Evolutionary conservation across 73 alveolate species (phyloP), one percentile per base, ranked within the genome.

Genomic region (Tetrahymena borealis): DNA sequence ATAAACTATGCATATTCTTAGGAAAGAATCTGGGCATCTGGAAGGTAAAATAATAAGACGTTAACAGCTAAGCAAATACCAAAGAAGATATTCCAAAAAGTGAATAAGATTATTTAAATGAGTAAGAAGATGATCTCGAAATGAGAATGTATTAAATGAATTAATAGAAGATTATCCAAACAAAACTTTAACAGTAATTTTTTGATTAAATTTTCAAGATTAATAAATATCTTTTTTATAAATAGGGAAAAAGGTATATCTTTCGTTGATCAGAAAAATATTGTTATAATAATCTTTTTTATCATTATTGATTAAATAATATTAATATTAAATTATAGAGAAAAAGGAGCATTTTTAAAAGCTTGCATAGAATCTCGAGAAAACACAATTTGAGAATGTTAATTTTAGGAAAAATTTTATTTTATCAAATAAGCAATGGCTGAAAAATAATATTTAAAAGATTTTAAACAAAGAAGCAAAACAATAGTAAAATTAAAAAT

Each of bases 361-460:
- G n/a, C n/a, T n/a, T n/a, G n/a, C n/a, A n/a, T 39, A 78, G 20
- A 79, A 93, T 40, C 78, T 85, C 3, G 39, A 90, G 33, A 38
- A 90, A 38, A 32, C 90, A 37, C 43, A 93, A 79, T 93, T 93
- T 33, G 39, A 41, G 1, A 93, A 93, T 93, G 93, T 60, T 32
- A 35, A 93, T 33, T 93, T 93, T 32, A 93, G 92, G 79, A 93
- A 33, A 28, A 33, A 79, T 28, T 93, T 93, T 39, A 40, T 93
- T 15, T n/a, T 77, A 79, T 93, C 93, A 24, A 93, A 93, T 93
- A 93, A 93, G 33, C 40, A 79, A 31, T 93, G 95, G 95, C 38
- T 93, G 42, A 60, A 78, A 8, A 92, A 90, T 33, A 93, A 93
- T 77, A 79, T 93, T 2, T 39, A 39, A 39, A 78, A 31, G 38